Percentiles rank a stretch among this genome's conserved stretches.
phyloP scores from a whole-genome alignment of 108 stramenopile genomes.

The Cyclostephanos invisitatus region DNA sequence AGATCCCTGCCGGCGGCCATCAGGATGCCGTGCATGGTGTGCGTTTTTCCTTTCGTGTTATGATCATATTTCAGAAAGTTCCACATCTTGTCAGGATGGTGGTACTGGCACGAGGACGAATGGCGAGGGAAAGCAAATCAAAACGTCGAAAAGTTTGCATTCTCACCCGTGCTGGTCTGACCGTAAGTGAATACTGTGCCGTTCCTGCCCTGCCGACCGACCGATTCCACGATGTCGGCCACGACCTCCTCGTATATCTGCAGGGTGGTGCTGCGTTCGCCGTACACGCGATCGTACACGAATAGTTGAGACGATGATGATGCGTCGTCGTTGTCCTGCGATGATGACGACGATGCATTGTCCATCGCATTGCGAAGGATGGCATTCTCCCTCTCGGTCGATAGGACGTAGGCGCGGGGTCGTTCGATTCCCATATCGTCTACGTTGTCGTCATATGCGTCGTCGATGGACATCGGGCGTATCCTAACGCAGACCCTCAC shows the following conservation, averaged over 20 bases:
- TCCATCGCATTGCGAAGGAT: slow-evolving; percentile 6
- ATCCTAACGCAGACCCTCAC: slow-evolving; percentile 42
- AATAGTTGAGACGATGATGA: slow-evolving; percentile 41
- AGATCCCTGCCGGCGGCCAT: slow-evolving; percentile 62
- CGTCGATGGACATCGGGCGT: slow-evolving; percentile 10
- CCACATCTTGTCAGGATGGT: no score
- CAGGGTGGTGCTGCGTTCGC: slow-evolving; percentile 62
- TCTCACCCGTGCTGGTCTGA: slow-evolving; percentile 43
- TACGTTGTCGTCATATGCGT: background rate
- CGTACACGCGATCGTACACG: slow-evolving; percentile 80
- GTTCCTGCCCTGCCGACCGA: slow-evolving; percentile 72
- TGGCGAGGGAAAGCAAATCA: background rate
- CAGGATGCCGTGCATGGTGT: slow-evolving; percentile 64
- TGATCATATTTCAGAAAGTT: background rate
- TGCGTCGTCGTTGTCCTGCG: background rate
- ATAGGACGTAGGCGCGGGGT: slow-evolving; percentile 7
- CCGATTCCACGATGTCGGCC: slow-evolving; percentile 61
- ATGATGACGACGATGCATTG: background rate
- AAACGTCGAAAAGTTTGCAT: background rate
- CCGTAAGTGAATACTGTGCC: slow-evolving; percentile 83
- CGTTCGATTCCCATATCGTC: no score
- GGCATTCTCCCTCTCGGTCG: background rate
- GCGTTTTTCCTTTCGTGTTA: slow-evolving; percentile 40
- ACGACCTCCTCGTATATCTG: slow-evolving; percentile 77
- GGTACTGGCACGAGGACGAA: background rate